Conservation (phyloP, 2,329 filamentous ascomycete species). For the Fusarium incarnatum region DNA sequence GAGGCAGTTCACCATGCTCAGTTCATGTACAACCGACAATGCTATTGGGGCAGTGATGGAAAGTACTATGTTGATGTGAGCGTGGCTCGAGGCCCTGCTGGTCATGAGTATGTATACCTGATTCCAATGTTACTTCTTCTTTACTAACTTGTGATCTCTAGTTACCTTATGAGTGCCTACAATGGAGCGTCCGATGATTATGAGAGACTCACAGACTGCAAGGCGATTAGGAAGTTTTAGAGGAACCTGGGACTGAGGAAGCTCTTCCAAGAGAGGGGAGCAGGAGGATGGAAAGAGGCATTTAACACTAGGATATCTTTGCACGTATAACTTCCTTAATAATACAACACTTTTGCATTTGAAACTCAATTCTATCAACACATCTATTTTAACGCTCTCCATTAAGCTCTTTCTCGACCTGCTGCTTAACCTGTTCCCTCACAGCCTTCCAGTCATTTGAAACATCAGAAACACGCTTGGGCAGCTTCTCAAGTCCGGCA, state of each 20-base stretch:
- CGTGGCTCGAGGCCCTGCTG: background rate
- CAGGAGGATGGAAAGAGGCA: background rate
- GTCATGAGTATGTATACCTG: background rate
- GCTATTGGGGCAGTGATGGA: background rate
- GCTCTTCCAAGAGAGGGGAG: too few relatives aligned
- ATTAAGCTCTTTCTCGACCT: constrained; percentile 74
- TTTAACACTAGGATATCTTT: background rate
- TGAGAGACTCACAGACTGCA: background rate
- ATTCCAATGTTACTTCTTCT: too few relatives aligned
- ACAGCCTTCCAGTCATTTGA: constrained; percentile 80
- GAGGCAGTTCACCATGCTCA: too few relatives aligned
- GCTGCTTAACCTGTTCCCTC: constrained; percentile 77
- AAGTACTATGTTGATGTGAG: constrained; percentile 13
- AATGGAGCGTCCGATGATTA: background rate
- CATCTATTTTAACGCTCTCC: constrained; percentile 37
- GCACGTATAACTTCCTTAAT: background rate
- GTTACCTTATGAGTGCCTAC: background rate
- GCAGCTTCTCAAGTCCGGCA: constrained; percentile 78
- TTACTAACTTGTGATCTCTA: background rate
- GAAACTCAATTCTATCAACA: background rate
- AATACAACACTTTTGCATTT: constrained; percentile 5
- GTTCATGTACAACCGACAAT: too few relatives aligned
- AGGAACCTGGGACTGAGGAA: too few relatives aligned
- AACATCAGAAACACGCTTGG: constrained; percentile 77
- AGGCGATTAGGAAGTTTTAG: background rate